Evolutionary conservation across 495 filamentous ascomycete genomes (phyloP).

Genomic region (Aspergillus nidulans): DNA sequence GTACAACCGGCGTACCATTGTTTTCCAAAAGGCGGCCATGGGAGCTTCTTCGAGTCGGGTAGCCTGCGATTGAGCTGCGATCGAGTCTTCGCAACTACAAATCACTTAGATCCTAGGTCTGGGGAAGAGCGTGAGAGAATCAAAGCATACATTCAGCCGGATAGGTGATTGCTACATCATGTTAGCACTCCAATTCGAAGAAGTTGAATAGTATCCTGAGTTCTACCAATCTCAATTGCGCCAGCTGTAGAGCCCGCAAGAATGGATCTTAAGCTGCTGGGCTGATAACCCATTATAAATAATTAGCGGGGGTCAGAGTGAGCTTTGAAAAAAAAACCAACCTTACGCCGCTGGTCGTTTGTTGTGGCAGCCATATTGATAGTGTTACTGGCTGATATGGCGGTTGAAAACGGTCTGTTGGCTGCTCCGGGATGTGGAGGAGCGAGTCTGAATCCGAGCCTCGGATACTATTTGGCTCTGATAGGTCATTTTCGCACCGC

Average conservation of each 20-base stretch:
- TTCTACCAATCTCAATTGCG: conserved; percentile 85
- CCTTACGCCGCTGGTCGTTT: conserved; percentile 44
- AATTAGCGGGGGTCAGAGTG: background rate
- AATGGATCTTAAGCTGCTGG: conserved; percentile 78
- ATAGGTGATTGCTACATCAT: conserved; percentile 80
- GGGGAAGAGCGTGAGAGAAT: background rate
- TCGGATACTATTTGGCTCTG: background rate
- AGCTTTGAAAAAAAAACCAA: conserved; percentile 5
- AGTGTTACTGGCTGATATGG: too few species aligned
- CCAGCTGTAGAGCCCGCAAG: conserved; percentile 86
- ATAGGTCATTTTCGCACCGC: conserved; percentile 1
- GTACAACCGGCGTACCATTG: conserved; percentile 99
- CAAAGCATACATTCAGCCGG: conserved; percentile 80
- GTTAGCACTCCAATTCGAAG: background rate
- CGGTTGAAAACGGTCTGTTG: too few species aligned
- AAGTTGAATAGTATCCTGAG: background rate
- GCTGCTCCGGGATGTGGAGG: background rate
- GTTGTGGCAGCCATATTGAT: conserved; percentile 39
- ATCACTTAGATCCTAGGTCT: conserved; percentile 15
- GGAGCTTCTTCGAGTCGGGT: conserved; percentile 76
- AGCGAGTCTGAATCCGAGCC: background rate
- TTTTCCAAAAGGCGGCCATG: conserved; percentile 87
- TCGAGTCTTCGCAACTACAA: conserved; percentile 82
- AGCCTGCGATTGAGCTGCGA: conserved; percentile 88
- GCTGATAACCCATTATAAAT: conserved; percentile 40